phyloP scores from a whole-genome alignment of 257 asterid genomes.

The Jacaranda copaia region DNA sequence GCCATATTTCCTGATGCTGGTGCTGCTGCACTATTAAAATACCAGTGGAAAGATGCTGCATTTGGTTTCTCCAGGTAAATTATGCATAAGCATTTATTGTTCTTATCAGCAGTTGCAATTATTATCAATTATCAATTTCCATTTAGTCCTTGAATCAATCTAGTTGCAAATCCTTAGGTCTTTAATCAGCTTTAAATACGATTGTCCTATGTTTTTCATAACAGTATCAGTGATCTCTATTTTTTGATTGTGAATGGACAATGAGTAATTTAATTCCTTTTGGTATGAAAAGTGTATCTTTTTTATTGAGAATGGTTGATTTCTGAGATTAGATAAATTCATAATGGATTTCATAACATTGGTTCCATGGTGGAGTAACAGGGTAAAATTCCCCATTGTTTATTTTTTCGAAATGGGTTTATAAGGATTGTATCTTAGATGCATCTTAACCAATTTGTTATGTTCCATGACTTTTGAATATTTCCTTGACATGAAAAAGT shows the following conservation, averaged over 20 bases:
- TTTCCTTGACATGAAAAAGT: background rate
- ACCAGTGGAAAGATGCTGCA: conserved; percentile 91
- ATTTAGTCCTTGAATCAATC: conserved; percentile 19
- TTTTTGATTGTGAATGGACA: background rate
- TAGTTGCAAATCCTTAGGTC: conserved; percentile 3
- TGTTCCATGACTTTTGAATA: background rate
- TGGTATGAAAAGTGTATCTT: background rate
- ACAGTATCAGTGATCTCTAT: background rate
- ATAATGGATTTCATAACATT: background rate
- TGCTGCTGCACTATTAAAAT: conserved; percentile 89
- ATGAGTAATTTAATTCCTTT: background rate
- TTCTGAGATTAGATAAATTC: background rate
- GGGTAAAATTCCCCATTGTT: too few species aligned
- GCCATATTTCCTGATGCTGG: conserved; percentile 99
- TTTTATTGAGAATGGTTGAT: background rate
- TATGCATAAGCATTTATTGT: background rate
- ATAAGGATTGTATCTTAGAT: background rate
- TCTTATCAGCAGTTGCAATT: conserved; percentile 4
- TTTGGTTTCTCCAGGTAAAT: conserved; percentile 83
- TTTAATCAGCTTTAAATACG: conserved; percentile 2
- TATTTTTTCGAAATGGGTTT: too few species aligned
- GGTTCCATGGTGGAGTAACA: background rate
- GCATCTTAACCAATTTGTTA: background rate
- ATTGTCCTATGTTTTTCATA: background rate
- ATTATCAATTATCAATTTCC: background rate